Percentiles rank a stretch among this genome's conserved stretches.
phyloP scores from a whole-genome alignment of 2,329 filamentous ascomycete species.

The Colletotrichum chrysophilum region DNA sequence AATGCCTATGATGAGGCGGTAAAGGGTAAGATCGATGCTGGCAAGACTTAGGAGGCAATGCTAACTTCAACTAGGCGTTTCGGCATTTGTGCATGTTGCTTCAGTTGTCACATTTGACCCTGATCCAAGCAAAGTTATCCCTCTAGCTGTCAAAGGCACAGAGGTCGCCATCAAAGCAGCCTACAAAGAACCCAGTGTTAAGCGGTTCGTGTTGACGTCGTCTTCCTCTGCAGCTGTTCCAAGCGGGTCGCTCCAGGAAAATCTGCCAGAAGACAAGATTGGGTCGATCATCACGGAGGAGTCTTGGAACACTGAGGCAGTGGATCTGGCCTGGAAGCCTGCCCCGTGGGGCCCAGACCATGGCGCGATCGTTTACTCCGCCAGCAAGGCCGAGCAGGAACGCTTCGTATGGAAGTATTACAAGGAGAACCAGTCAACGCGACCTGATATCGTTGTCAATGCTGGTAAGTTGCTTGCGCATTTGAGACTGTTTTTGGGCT shows the following conservation, averaged over 20 bases:
- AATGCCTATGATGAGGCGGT: slow-evolving; percentile 30
- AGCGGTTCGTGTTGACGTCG: slow-evolving; percentile 45
- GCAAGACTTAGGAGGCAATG: too few relatives aligned
- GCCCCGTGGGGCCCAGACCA: slow-evolving; percentile 36
- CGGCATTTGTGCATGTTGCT: slow-evolving; percentile 43
- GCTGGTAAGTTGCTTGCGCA: neutral
- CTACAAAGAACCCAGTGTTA: slow-evolving; percentile 35
- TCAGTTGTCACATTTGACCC: slow-evolving; percentile 35
- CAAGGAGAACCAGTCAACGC: slow-evolving; percentile 30
- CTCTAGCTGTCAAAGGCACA: slow-evolving; percentile 32
- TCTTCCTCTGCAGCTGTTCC: slow-evolving; percentile 31
- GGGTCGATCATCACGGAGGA: slow-evolving; percentile 23
- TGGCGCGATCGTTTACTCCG: slow-evolving; percentile 35
- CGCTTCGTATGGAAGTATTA: slow-evolving; percentile 42
- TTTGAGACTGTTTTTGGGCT: neutral
- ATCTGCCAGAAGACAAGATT: slow-evolving; percentile 5
- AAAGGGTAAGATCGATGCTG: slow-evolving; percentile 23
- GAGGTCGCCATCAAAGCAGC: slow-evolving; percentile 38
- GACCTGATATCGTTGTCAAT: slow-evolving; percentile 14
- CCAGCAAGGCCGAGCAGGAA: slow-evolving; percentile 44
- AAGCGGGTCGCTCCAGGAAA: slow-evolving; percentile 19
- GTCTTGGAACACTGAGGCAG: slow-evolving; percentile 38
- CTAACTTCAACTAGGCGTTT: neutral
- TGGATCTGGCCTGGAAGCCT: slow-evolving; percentile 38
- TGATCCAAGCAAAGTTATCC: slow-evolving; percentile 45